These are phyloP conservation scores for Hortiboletus flavorubellus DNA, from an alignment of 768 basidiomycete species.

Conservation along the genomic window DNA sequence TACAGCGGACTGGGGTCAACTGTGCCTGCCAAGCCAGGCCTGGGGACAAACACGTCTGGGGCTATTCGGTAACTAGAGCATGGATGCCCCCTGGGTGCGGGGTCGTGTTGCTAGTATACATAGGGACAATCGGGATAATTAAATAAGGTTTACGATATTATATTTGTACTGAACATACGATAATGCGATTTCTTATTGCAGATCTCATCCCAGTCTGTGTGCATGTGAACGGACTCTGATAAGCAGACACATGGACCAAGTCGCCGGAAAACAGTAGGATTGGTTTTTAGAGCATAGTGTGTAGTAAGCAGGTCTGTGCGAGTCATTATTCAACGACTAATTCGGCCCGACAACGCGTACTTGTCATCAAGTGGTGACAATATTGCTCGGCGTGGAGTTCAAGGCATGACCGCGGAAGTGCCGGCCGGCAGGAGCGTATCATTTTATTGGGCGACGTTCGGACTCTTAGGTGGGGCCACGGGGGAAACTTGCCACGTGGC, in stretches of 20 bases:
- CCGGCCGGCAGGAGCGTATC: no score
- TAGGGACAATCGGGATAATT: background rate
- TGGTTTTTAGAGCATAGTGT: no score
- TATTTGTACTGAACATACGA: background rate
- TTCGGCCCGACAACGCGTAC: no score
- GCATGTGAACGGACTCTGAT: no score
- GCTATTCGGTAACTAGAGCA: background rate
- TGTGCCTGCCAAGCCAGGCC: slow-evolving; percentile 11
- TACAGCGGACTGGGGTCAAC: slow-evolving; percentile 19
- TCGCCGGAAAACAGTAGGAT: background rate
- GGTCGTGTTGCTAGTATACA: background rate
- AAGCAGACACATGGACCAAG: no score
- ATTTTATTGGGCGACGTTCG: no score
- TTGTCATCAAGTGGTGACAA: no score
- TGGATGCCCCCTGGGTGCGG: background rate
- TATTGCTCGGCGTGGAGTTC: no score
- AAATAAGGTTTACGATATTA: background rate
- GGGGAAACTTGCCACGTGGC: background rate
- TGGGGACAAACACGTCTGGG: slow-evolving; percentile 1
- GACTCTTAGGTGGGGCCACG: background rate
- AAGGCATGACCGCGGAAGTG: no score
- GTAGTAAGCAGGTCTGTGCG: no score
- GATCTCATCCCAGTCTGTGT: background rate
- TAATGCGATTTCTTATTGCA: background rate
- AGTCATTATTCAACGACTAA: no score